A percentile compares a stretch with the other conserved stretches of the same genome.
phyloP scores from a whole-genome alignment of 2,329 filamentous ascomycete species.

The Parastagonospora nodorum region DNA sequence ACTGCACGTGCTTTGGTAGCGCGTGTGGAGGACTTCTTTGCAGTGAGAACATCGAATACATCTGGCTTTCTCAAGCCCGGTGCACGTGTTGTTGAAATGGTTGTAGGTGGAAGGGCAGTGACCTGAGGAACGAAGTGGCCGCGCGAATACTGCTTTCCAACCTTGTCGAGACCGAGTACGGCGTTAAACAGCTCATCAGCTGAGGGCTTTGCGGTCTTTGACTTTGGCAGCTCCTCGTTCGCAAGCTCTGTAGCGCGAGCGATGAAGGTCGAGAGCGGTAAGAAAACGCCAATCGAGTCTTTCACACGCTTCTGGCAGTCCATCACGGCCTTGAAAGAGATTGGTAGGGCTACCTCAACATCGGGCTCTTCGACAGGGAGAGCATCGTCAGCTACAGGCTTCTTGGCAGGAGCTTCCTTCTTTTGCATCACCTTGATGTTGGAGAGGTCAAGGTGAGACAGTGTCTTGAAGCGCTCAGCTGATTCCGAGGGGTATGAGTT shows the following conservation, averaged over 20 bases:
- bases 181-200: conserved; percentile 88
- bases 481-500: conserved; percentile 72
- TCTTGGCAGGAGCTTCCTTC: conserved; percentile 52
- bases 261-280: conserved; percentile 87
- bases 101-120: conserved; percentile 48
- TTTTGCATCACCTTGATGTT: conserved; percentile 81
- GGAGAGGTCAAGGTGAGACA: conserved; percentile 86
- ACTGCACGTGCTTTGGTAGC: conserved; percentile 33
- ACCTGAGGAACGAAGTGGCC: conserved; percentile 77
- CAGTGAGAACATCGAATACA: conserved; percentile 77
- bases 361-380: conserved; percentile 53
- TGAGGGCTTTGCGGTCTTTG: conserved; percentile 67
- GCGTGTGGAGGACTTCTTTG: conserved; percentile 34
- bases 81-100: conserved; percentile 36
- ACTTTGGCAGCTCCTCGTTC: conserved; percentile 80
- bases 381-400: conserved; percentile 47
- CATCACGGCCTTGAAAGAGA: conserved; percentile 79
- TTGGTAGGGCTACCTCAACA: conserved; percentile 69
- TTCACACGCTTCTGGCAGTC: conserved; percentile 82
- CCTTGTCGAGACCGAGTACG: conserved; percentile 72
- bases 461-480: conserved; percentile 72
- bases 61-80: conserved; percentile 64
- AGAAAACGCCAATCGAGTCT: conserved; percentile 74
- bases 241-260: conserved; percentile 82
- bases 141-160: conserved; percentile 55